A percentile compares a stretch with the other conserved stretches of the same genome.
Evolutionary conservation across 495 filamentous ascomycete genomes (phyloP).

Genomic region (Aspergillus bertholletiae): DNA sequence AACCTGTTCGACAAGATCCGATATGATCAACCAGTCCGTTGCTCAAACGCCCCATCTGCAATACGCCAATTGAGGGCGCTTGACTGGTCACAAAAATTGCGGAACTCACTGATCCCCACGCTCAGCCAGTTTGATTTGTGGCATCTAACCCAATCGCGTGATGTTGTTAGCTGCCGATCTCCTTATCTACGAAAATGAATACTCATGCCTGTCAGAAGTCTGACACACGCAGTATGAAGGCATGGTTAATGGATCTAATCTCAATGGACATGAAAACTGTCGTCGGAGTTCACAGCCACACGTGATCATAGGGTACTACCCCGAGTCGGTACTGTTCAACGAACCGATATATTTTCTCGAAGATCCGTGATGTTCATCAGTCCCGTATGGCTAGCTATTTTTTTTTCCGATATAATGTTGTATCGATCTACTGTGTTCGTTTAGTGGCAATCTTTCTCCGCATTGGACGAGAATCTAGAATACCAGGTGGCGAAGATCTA

Average conservation of each 20-base stretch:
- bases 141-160: not conserved
- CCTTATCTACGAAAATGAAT: not conserved
- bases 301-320: slow-evolving; percentile 1
- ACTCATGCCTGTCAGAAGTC: slow-evolving; percentile 1
- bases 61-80: not conserved
- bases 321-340: too few relatives aligned
- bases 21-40: not conserved
- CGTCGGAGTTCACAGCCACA: not conserved
- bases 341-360: not conserved
- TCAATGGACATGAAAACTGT: not conserved
- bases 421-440: not conserved
- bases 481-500: slow-evolving; percentile 13
- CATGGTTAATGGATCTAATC: not conserved
- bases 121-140: not conserved
- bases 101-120: not conserved
- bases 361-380: not conserved
- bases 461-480: slow-evolving; percentile 2
- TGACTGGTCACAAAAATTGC: slow-evolving; percentile 3
- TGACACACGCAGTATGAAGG: not conserved
- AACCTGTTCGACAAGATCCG: not conserved
- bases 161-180: not conserved
- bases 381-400: not conserved
- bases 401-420: not conserved
- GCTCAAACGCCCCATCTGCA: not conserved
- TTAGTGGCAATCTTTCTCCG: slow-evolving; percentile 9